Conservation (phyloP, 2,329 filamentous ascomycete genomes). For the Sphaerulina musiva region DNA sequence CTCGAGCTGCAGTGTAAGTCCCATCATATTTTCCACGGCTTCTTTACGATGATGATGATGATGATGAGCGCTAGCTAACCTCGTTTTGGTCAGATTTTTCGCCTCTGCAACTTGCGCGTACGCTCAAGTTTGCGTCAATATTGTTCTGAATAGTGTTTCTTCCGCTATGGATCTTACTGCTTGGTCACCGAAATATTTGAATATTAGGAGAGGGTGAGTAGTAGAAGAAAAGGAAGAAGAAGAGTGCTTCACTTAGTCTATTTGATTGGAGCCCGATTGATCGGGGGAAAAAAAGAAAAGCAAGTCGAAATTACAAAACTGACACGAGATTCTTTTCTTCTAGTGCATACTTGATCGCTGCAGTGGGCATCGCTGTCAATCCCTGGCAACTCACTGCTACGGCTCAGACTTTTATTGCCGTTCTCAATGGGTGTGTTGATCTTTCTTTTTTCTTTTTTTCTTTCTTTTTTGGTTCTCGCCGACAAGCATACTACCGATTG, state of each 20-base stretch:
- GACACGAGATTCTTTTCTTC: neutral
- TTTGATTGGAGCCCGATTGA: no score
- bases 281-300: no score
- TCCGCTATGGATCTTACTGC: conserved; percentile 28
- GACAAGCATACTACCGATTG: no score
- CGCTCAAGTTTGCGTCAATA: conserved; percentile 27
- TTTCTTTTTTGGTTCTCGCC: no score
- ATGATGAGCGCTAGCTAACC: neutral
- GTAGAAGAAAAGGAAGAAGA: no score
- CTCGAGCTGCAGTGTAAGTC: conserved; percentile 23
- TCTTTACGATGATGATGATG: no score
- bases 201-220: conserved; percentile 22
- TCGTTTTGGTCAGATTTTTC: conserved; percentile 23
- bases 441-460: no score
- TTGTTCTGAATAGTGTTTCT: conserved; percentile 26
- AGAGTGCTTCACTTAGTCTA: no score
- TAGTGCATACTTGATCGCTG: conserved; percentile 24
- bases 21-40: no score
- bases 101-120: conserved; percentile 27
- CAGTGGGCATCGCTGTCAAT: conserved; percentile 22
- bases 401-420: conserved; percentile 26
- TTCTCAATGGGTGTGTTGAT: conserved; percentile 20
- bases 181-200: conserved; percentile 23
- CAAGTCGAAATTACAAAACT: no score
- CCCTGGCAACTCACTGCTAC: conserved; percentile 27